Percentiles rank a stretch among this genome's conserved stretches.
Conservation (phyloP, 345 rosid species). For the Heritiera fomes region DNA sequence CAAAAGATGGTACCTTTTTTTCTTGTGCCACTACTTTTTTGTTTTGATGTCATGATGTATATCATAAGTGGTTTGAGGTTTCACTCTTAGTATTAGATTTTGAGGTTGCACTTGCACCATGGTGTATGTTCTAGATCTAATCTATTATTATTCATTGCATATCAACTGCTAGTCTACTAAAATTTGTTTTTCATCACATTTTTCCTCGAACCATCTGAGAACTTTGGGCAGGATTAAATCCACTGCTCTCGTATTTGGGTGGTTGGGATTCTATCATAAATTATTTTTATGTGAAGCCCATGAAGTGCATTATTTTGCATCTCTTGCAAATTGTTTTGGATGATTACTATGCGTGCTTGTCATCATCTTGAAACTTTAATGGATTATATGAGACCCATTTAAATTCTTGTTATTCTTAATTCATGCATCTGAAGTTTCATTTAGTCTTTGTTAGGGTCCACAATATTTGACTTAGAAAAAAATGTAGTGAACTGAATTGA, state of each 20-base stretch:
- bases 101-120: neutral
- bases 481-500: constrained; percentile 13
- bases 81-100: neutral
- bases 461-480: neutral
- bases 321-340: constrained; percentile 3
- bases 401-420: neutral
- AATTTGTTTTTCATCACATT: neutral
- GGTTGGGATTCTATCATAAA: neutral
- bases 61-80: neutral
- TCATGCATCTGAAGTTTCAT: neutral
- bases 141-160: neutral
- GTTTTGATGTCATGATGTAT: neutral
- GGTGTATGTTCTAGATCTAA: neutral
- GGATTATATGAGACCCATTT: neutral
- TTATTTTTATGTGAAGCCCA: neutral
- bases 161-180: too few species aligned
- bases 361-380: neutral
- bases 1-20: neutral
- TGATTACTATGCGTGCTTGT: neutral
- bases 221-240: neutral
- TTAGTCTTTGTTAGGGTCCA: neutral
- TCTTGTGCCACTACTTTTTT: neutral
- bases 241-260: neutral
- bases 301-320: neutral
- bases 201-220: neutral